A percentile compares a stretch with the other conserved stretches of the same genome.
phyloP scores from a whole-genome alignment of 805 yeast genomes.

The Teunomyces funiuensis region DNA sequence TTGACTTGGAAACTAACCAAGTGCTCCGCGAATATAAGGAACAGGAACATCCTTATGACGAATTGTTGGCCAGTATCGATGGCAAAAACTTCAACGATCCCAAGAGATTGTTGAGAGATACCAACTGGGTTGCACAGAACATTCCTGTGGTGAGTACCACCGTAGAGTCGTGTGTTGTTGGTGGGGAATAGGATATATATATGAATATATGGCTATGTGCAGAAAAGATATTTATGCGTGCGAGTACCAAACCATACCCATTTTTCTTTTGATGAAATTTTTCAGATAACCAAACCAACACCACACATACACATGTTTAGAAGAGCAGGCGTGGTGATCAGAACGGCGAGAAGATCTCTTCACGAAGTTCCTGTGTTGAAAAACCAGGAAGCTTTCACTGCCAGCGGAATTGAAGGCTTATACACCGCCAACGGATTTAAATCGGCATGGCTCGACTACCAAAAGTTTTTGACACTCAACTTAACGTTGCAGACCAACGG shows the following conservation, averaged over 20 bases:
- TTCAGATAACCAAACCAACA: constrained; percentile 7
- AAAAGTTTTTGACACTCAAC: constrained; percentile 59
- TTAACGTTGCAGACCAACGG: constrained; percentile 69
- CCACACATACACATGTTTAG: constrained; percentile 7
- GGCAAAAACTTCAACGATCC: constrained; percentile 32
- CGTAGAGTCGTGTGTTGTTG: constrained; percentile 11
- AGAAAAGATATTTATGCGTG: background rate
- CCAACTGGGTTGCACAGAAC: constrained; percentile 67
- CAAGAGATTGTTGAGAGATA: constrained; percentile 62
- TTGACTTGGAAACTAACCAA: constrained; percentile 66
- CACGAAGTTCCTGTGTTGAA: constrained; percentile 66
- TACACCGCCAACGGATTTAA: constrained; percentile 66
- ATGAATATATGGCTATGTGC: background rate
- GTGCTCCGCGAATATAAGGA: constrained; percentile 77
- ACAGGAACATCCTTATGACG: constrained; percentile 43
- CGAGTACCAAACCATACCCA: constrained; percentile 3
- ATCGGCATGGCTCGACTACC: constrained; percentile 81
- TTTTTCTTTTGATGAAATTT: constrained; percentile 9
- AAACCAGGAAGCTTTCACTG: constrained; percentile 35
- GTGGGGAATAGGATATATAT: background rate
- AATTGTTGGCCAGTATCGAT: constrained; percentile 25
- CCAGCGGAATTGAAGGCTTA: constrained; percentile 61
- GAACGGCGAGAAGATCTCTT: constrained; percentile 32
- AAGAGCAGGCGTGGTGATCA: constrained; percentile 4
- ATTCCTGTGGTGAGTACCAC: constrained; percentile 42